Base-by-base conservation (phyloP, 2,329 filamentous ascomycete species). In the Penicillium sp. region DNA sequence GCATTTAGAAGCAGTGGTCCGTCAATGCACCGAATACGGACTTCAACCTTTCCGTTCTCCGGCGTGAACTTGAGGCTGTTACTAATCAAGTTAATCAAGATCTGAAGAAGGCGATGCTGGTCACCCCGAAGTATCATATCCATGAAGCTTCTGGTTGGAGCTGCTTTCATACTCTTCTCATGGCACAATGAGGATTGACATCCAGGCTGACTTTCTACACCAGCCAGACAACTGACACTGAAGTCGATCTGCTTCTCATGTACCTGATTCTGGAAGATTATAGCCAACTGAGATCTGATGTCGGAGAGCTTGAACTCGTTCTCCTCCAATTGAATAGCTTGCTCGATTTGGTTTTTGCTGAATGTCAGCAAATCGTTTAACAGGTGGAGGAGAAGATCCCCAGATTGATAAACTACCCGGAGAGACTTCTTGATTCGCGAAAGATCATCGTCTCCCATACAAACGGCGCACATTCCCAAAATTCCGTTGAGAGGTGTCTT, bases 81-180 rank as follows among this genome's bases (percentile, higher is more conserved):
- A 72, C 89, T 92, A 43, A 96, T 91, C 28, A 97, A 79, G 67
- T 69, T 69, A 59, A 69, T 96, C 43, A 96, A 84, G n/a, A 96
- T 89, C 70, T 96, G 92, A 23, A 96, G 76, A 34, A 96, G 94
- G 40, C 92, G 83, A 67, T 96, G 91, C 62, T 94, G 89, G 65
- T 97, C 92, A n/a, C 92, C 92, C 86, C 90, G 94, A 1, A 97
- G 78, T 47, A 89, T 87, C 87, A 95, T 92, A 60, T 96, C 91
- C 68, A 89, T 90, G 21, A 96, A 72, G 16, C 87, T 80, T 9
- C 88, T 88, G 3, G 84, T 79, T 4, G 88, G 88, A 26, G 80
- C 77, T 1, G 87, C 88, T 44, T 61, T 68, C 58, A 45, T 18
- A 4, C 28, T 19, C n/a, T 19, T 63, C 62, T 60, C 54, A 47